Evolutionary conservation across 1,284 basidiomycete species (phyloP).

Genomic region (Chondrostereum purpureum): DNA sequence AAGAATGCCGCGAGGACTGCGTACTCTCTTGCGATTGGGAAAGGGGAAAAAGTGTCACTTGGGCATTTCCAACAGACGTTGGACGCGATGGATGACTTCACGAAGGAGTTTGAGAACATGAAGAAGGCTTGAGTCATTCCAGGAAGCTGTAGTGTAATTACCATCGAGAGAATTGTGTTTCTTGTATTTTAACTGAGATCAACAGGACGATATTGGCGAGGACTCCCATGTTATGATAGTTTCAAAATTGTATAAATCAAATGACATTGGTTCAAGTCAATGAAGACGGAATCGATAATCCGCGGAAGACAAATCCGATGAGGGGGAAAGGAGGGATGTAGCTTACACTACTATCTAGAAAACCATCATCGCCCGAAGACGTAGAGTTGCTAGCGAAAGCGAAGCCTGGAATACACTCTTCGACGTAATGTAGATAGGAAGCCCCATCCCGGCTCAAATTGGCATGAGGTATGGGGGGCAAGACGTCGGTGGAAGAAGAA

Average conservation of each 20-base stretch:
- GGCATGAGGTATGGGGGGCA: conserved; percentile 9
- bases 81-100: conserved; percentile 56
- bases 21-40: conserved; percentile 20
- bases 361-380: conserved; percentile 14
- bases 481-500: conserved; percentile 5
- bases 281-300: too few species aligned
- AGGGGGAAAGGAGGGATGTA: conserved; percentile 8
- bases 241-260: too few species aligned
- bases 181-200: too few species aligned
- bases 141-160: too few species aligned
- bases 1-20: conserved; percentile 5
- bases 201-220: too few species aligned
- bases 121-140: too few species aligned
- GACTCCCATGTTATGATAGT: too few species aligned
- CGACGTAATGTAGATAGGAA: conserved; percentile 13
- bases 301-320: too few species aligned
- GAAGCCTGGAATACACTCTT: conserved; percentile 15
- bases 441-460: conserved; percentile 9
- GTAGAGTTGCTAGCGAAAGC: conserved; percentile 21
- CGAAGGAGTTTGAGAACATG: conserved; percentile 34
- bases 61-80: conserved; percentile 48
- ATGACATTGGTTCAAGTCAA: too few species aligned
- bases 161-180: too few species aligned
- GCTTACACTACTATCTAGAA: conserved; percentile 16
- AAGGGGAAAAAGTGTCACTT: conserved; percentile 35